Percentiles rank a stretch among this genome's conserved stretches.
Conservation (phyloP, 805 yeast genomes). For the Kuraishia piskuri region DNA sequence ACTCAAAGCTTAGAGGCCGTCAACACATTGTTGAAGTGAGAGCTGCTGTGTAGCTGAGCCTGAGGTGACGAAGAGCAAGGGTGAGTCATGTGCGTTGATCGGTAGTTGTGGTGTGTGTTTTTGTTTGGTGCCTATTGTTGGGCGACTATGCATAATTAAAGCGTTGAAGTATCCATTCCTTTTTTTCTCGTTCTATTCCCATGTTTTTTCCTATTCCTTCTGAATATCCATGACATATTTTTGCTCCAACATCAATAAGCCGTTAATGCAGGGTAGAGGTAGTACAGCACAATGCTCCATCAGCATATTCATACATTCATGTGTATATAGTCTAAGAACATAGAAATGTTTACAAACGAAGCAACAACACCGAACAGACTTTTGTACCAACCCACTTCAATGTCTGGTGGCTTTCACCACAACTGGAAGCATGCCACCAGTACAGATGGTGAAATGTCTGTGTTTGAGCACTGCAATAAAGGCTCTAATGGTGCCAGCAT, state of each 20-base stretch:
- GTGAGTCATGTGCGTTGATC: too few relatives aligned
- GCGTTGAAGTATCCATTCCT: background rate
- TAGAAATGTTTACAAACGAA: background rate
- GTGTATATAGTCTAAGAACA: background rate
- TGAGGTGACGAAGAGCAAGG: too few relatives aligned
- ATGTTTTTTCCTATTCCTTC: background rate
- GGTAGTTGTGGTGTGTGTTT: too few relatives aligned
- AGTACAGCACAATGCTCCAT: too few relatives aligned
- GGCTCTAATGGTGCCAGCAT: slow-evolving; percentile 51
- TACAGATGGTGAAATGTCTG: slow-evolving; percentile 47
- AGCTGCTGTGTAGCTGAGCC: too few relatives aligned
- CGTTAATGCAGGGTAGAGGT: background rate
- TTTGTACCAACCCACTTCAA: background rate
- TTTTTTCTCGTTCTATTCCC: background rate
- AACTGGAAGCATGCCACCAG: slow-evolving; percentile 59
- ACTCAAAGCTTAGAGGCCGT: slow-evolving; percentile 45
- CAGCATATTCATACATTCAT: background rate
- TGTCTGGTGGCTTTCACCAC: slow-evolving; percentile 36
- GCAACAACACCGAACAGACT: too few relatives aligned
- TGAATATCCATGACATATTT: background rate
- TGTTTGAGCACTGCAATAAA: slow-evolving; percentile 43
- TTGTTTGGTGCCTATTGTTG: background rate
- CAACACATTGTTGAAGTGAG: slow-evolving; percentile 6
- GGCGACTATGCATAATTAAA: background rate
- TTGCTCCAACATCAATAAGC: background rate